Evolutionary conservation across 108 stramenopile species (phyloP), one percentile per base, ranked within the genome.

Genomic region (Pelagomonas calceolata): DNA sequence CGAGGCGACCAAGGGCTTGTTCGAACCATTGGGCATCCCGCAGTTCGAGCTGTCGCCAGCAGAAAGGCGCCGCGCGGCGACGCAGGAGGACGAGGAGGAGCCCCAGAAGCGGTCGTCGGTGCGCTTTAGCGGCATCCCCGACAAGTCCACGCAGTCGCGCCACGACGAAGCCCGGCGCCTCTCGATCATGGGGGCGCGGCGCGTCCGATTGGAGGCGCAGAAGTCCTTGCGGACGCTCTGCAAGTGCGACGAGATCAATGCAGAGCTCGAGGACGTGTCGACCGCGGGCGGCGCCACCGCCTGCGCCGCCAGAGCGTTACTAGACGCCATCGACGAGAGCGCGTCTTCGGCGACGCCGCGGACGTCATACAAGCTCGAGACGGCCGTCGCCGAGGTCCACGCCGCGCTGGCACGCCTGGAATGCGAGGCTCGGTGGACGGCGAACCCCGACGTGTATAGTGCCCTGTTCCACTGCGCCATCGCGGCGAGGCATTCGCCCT

Each of bases 21-120:
- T 80, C 4, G 83, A 84, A 36, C 70, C 77, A 16, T 37, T 87
- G 76, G 90, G 90, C 32, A 83, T 91, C 70, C 87, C 88, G 0
- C 78, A 82, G 4, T 91, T 91, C 78, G 83, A 84, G 14, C 83
- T 91, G 16, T 87, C 86, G 3, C 21, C 51, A 17, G 51, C 29
- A 1, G 51, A 60, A 26, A 17, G 51, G 7, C 51, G 10, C 21
- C 51, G 51, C 51, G 39, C 39, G 9, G 39, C 39, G 39, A 43
- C 39, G 39, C 5, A 43, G 39, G 9, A 43, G 39, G 12, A 43
- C 9, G 12, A 10, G 9, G 9, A 43, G 9, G 9, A 12, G 9
- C 5, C 39, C 9, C 39, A 43, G 9, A 5, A 12, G 9, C 5
- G 39, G 9, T 43, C 39, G 9, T 5, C 29, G 21, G 51, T 60